Evolutionary conservation across 2,329 filamentous ascomycete genomes (phyloP), one percentile per base, ranked within the genome.

Genomic region (Cercospora zeina): DNA sequence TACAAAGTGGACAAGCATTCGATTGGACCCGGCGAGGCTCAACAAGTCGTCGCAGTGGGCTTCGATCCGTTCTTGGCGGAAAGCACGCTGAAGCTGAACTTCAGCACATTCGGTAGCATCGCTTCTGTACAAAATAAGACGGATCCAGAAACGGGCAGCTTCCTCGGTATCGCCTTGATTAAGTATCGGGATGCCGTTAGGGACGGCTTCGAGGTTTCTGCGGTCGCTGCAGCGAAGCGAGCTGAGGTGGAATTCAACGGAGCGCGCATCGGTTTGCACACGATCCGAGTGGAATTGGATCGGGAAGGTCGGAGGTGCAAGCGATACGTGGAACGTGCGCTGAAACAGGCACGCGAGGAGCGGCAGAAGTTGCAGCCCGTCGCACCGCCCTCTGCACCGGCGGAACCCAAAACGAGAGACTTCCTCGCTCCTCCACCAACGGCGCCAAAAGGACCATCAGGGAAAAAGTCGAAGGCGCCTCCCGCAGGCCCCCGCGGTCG

Each of bases 61-160:
- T 97, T 97, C 74, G 95, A 97, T 76, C 93, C 93, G 6, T 80
- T 97, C 67, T 88, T 90, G 42, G 85, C 91, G 11, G 90, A 96
- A 70, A 84, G 86, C 59, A 72, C 67, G 9, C 83, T 96, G 55
- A 85, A 85, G 16, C 85, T 88, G 50, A 84, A 90, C 58, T 96
- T 96, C 74, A 85, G 88, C 16, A 86, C 85, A 2, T 96, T 89
- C 77, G 92, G 92, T 58, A 91, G 96, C 62, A 93, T 99, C 66
- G 89, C 89, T 49, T 89, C 93, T 72, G 89, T 96, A 70, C 92
- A 91, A 72, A 97, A 97, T 73, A 93, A 96, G 75, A 93, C 96
- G 71, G 92, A 99, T 76, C 95, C 95, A 8, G 89, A 93, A 62
- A 97, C 93, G 11, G 95, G 95, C 16, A 95, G 91, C 72, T 96